Evolutionary conservation across 73 alveolate species (phyloP).

Genomic region (Uronychia binucleata): DNA sequence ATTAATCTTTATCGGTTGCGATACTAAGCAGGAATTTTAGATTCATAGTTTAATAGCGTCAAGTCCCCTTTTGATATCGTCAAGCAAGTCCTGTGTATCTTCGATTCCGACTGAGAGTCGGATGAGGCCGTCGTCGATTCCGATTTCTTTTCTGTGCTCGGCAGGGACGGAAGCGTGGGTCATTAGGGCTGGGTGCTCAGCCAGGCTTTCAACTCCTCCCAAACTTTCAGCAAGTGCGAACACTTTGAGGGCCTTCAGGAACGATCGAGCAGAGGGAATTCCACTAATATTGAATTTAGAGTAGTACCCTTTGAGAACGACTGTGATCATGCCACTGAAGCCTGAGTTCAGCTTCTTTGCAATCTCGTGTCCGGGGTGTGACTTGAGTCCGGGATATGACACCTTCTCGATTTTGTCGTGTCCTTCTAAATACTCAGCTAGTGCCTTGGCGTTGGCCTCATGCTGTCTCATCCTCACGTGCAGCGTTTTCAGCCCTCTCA

Average conservation of each 20-base stretch:
- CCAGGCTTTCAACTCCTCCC: slow-evolving; percentile 94
- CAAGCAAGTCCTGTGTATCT: slow-evolving; percentile 83
- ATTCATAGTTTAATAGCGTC: not conserved
- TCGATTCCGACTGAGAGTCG: slow-evolving; percentile 93
- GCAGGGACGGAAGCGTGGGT: slow-evolving; percentile 93
- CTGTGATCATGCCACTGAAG: slow-evolving; percentile 88
- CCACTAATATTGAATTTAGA: slow-evolving; percentile 34
- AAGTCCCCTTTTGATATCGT: slow-evolving; percentile 64
- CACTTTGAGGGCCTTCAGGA: slow-evolving; percentile 79
- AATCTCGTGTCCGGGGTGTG: slow-evolving; percentile 91
- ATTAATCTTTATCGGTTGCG: too few species aligned
- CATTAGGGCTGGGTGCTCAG: slow-evolving; percentile 93
- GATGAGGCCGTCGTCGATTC: slow-evolving; percentile 85
- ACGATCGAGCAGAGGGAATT: slow-evolving; percentile 80
- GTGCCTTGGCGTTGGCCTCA: slow-evolving; percentile 87
- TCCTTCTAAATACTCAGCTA: slow-evolving; percentile 93
- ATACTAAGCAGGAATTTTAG: too few species aligned
- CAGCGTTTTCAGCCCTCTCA: slow-evolving; percentile 94
- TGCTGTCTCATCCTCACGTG: slow-evolving; percentile 85
- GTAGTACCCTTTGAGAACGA: slow-evolving; percentile 64
- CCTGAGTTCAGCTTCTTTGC: slow-evolving; percentile 91
- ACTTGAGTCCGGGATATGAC: slow-evolving; percentile 94
- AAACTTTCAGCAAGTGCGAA: slow-evolving; percentile 89
- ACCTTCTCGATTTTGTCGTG: slow-evolving; percentile 94
- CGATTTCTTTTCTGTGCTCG: slow-evolving; percentile 84